A percentile compares a stretch with the other conserved stretches of the same genome.
Conservation (phyloP, 2,329 filamentous ascomycete genomes). For the Xylariaceae sp. region DNA sequence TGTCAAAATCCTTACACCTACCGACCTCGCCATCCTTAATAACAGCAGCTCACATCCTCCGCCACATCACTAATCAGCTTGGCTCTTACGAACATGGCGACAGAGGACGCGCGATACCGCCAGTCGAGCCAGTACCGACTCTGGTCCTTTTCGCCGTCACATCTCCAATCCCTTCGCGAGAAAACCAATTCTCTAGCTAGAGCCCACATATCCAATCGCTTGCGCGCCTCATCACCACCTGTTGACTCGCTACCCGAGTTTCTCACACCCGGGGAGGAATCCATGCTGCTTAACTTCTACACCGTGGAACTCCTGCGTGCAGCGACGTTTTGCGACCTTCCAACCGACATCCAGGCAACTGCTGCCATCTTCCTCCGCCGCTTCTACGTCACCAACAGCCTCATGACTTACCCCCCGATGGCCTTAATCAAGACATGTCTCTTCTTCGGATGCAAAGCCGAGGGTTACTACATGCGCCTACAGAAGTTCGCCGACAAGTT, state of each 20-base stretch:
- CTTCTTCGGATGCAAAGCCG: constrained; percentile 92
- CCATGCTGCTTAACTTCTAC: constrained; percentile 80
- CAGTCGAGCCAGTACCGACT: constrained; percentile 87
- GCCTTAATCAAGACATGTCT: constrained; percentile 88
- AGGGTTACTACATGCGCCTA: constrained; percentile 76
- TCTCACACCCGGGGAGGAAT: constrained; percentile 82
- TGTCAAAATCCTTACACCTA: too few species aligned
- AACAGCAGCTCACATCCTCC: too few species aligned
- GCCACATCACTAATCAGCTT: too few species aligned
- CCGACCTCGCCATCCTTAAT: too few species aligned
- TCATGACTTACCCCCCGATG: constrained; percentile 94
- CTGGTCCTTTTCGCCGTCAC: constrained; percentile 86
- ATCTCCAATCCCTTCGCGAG: constrained; percentile 72
- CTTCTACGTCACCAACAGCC: constrained; percentile 94
- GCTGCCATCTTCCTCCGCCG: constrained; percentile 89
- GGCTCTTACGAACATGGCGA: constrained; percentile 72
- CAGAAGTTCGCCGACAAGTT: constrained; percentile 72
- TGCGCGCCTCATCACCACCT: constrained; percentile 59
- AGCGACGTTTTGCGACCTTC: constrained; percentile 58
- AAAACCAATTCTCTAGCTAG: constrained; percentile 80
- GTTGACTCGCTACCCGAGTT: constrained; percentile 70
- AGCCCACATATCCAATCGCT: constrained; percentile 62
- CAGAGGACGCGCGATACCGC: constrained; percentile 90
- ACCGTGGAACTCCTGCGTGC: constrained; percentile 63
- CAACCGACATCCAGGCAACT: constrained; percentile 67